These are phyloP conservation scores for Salix udensis DNA, from an alignment of 345 rosid genomes.

Conservation along the genomic window DNA sequence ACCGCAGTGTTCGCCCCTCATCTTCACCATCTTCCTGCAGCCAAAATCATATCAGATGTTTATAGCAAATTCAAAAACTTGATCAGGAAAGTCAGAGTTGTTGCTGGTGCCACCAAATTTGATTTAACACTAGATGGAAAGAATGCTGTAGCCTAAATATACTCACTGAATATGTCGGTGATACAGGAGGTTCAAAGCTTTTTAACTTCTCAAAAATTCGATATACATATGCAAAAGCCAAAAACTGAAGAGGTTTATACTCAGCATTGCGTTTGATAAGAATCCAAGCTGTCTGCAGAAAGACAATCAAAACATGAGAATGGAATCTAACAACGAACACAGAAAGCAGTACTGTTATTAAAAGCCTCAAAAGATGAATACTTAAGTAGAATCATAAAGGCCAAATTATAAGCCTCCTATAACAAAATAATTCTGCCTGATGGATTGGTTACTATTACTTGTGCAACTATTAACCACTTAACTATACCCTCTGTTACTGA, in stretches of 20 bases:
- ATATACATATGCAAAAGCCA: constrained; percentile 87
- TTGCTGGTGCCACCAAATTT: neutral
- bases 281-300: constrained; percentile 83
- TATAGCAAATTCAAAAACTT: constrained; percentile 13
- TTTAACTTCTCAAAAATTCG: constrained; percentile 88
- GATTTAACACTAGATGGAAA: neutral
- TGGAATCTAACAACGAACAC: neutral
- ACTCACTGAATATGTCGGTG: constrained; percentile 74
- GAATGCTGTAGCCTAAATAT: neutral
- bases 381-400: neutral
- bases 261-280: constrained; percentile 64
- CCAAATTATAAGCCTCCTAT: neutral
- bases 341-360: neutral
- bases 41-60: constrained; percentile 22
- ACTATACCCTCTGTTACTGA: neutral
- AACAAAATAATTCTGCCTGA: neutral
- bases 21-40: constrained; percentile 95
- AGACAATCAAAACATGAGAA: constrained; percentile 11
- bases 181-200: constrained; percentile 63
- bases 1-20: constrained; percentile 56
- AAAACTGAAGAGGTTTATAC: constrained; percentile 89
- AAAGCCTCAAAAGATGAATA: neutral
- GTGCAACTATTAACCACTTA: neutral
- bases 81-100: neutral
- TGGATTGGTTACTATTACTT: neutral